Base-by-base conservation (phyloP, 2,329 filamentous ascomycete species). In the Coleophoma eucalyptorum region DNA sequence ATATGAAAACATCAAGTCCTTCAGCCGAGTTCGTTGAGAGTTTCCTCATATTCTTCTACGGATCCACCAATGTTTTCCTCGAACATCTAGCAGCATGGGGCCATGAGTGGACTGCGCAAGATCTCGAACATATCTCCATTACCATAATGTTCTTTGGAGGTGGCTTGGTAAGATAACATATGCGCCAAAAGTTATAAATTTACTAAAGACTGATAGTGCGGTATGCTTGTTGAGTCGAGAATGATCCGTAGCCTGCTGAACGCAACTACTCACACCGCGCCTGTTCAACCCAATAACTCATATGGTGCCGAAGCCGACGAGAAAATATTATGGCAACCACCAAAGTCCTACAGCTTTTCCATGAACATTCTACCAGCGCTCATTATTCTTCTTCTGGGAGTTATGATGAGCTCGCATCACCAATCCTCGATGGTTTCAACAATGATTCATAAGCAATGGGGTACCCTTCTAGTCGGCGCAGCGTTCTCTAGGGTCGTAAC, bases 361-460 rank as follows among this genome's bases (percentile, higher is more conserved):
- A 77, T 94, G 65, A 97, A 97, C 67, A 92, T 92, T 0, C 81
- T 97, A 59, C 94, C 93, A 0, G 89, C 86, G 1, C 76, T 97
- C 4, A 81, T 96, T 46, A 93, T 97, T 58, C 75, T 97, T 52
- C 76, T 97, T 1, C 76, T 97, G 1, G 94, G 94, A 32, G 81
- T 92, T 65, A 94, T 96, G 89, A 97, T 97, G 93, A 87, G 87
- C 64, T 90, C 89, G 21, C 93, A 97, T 69, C 89, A 93, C 53
- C 64, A 67, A 53, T 68, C 76, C 26, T 89, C 84, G 53, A 90
- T 90, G 86, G 79, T 91, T 43, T 93, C 90, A 11, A 89, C 84
- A 59, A 96, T 94, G 89, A 81, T 97, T 44, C 93, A 97, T 72
- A 86, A 86, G 65, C 92, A 97, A 69, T 97, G 93, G 93, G 93